Base-by-base conservation (phyloP, 176 grass and related monocot species). In the Raddia distichophylla region DNA sequence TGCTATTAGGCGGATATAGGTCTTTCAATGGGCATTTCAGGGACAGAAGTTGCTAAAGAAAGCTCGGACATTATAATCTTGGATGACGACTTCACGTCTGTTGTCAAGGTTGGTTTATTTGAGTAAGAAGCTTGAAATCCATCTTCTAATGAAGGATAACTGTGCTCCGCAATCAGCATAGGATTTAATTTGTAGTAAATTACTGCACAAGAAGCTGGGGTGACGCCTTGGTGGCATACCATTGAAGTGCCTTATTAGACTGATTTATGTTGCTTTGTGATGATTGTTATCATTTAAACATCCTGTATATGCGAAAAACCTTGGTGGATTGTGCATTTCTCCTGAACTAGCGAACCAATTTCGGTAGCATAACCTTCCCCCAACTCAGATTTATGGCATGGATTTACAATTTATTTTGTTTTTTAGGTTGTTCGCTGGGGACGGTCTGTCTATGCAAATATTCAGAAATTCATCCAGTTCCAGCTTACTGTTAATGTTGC, bases 391-490 rank as follows among this genome's bases (percentile, higher is more conserved):
- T 64, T 48, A 44, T 3, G 13, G 50, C 61, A 73, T 71, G n/a
- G 14, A 60, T 82, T 83, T 66, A 69, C 51, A 22, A 49, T 84
- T 71, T 66, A 18, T 60, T 60, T 71, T 70, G 51, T 58, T 51
- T 70, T 84, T 79, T 76, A 94, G 95, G 95, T 98, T 83, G 95
- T 98, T 71, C 92, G 95, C 10, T 98, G 95, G 95, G 95, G 95
- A 20, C 90, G 95, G 12, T 95, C 95, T 62, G 92, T 98, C 50
- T 98, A 98, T 89, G 92, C 95, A 46, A 98, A 98, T 83, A 98
- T 98, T 75, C 95, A 98, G 51, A 98, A 98, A 86, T 98, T 98
- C 83, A 98, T 98, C 61, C 95, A 98, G 78, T 98, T 98, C 63
- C 95, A 98, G 68, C 95, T 98, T 54, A 98, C 95, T 33, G 95